These are phyloP conservation scores for Trypethelium eluteriae DNA, from an alignment of 495 filamentous ascomycete genomes.

Conservation along the genomic window DNA sequence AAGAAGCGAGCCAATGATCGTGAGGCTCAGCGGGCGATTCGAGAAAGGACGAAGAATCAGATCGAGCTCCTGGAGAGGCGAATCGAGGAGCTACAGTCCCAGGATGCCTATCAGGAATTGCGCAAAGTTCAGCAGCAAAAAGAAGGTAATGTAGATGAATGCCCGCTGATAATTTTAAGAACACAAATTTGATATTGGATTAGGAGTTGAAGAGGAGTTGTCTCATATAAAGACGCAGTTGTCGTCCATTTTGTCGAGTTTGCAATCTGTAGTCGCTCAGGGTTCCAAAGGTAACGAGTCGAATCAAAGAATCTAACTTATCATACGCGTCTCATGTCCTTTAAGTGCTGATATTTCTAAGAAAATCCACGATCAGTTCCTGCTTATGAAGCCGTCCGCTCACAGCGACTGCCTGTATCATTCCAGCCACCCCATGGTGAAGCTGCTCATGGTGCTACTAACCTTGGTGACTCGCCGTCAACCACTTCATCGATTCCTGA, in stretches of 20 bases:
- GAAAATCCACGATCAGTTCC: neutral
- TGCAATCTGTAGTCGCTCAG: slow-evolving; percentile 52
- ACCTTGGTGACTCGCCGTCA: slow-evolving; percentile 5
- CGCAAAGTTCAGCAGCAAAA: slow-evolving; percentile 62
- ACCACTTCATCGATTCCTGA: neutral
- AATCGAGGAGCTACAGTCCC: slow-evolving; percentile 38
- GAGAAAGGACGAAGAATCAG: slow-evolving; percentile 36
- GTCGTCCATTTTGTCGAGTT: slow-evolving; percentile 51
- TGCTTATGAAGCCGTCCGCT: neutral
- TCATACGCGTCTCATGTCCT: no score
- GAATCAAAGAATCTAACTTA: neutral
- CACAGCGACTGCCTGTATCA: neutral
- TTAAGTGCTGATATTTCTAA: neutral
- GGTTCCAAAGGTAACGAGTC: slow-evolving; percentile 28
- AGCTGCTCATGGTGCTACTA: neutral
- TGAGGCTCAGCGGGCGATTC: slow-evolving; percentile 39
- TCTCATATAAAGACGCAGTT: slow-evolving; percentile 52
- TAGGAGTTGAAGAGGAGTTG: slow-evolving; percentile 49
- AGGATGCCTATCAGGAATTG: slow-evolving; percentile 73
- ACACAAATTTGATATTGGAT: slow-evolving; percentile 40
- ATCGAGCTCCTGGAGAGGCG: slow-evolving; percentile 34
- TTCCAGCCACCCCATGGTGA: neutral
- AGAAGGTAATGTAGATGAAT: slow-evolving; percentile 35
- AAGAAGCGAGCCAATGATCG: slow-evolving; percentile 40
- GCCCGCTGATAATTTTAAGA: neutral